Evolutionary conservation across 345 rosid genomes (phyloP).

Genomic region (Leavenworthia alabamica): DNA sequence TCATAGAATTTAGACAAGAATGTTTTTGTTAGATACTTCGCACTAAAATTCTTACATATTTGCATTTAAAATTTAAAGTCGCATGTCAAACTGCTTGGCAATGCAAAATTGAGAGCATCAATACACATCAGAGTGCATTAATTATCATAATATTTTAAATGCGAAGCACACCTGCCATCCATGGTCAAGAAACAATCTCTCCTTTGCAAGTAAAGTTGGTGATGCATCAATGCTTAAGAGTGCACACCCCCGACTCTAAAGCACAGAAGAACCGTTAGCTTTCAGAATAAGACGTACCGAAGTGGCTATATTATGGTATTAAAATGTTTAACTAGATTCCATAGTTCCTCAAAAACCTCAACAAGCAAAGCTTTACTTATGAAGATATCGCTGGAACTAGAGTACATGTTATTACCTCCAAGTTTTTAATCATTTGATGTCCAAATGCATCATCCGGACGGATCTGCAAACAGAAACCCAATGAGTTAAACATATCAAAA

Average conservation of each 20-base stretch:
- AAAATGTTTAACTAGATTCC: background rate
- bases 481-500: slow-evolving; percentile 12
- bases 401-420: slow-evolving; percentile 57
- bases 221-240: slow-evolving; percentile 76
- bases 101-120: background rate
- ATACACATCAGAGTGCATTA: background rate
- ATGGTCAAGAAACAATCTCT: slow-evolving; percentile 70
- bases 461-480: slow-evolving; percentile 49
- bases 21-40: background rate
- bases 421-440: slow-evolving; percentile 86
- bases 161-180: slow-evolving; percentile 83
- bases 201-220: slow-evolving; percentile 81
- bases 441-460: slow-evolving; percentile 98
- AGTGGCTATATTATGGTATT: background rate
- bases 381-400: background rate
- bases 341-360: background rate
- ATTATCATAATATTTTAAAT: background rate
- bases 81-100: slow-evolving; percentile 2
- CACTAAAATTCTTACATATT: background rate
- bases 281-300: slow-evolving; percentile 1
- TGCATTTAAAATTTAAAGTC: background rate
- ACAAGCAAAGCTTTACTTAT: background rate
- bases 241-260: slow-evolving; percentile 95
- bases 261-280: slow-evolving; percentile 13
- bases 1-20: background rate